Percentiles rank a stretch among this genome's conserved stretches.
phyloP scores from a whole-genome alignment of 2,329 filamentous ascomycete species.

The Colletotrichum musae region DNA sequence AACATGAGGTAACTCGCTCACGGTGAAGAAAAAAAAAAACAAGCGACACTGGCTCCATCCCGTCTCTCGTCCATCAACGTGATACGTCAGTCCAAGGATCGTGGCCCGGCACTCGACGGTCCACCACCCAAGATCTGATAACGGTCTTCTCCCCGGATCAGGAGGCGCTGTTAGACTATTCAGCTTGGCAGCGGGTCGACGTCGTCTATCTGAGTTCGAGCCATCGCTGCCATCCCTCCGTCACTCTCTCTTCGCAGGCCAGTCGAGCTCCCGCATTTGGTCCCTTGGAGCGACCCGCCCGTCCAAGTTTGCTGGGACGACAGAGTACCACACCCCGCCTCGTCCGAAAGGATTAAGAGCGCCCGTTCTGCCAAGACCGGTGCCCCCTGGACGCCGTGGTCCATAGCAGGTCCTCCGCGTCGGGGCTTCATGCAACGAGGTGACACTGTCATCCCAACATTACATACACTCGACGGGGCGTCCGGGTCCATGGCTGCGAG shows the following conservation, averaged over 20 bases:
- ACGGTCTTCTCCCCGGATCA: constrained; percentile 29
- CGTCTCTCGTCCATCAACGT: constrained; percentile 15
- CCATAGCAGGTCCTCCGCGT: not conserved
- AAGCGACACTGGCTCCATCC: constrained; percentile 21
- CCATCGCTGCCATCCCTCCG: constrained; percentile 19
- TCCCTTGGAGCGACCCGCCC: constrained; percentile 7
- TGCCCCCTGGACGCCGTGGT: constrained; percentile 16
- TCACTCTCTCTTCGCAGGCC: constrained; percentile 14
- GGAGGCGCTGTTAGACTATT: constrained; percentile 19
- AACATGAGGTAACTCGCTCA: not conserved
- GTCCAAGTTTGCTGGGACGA: constrained; percentile 19
- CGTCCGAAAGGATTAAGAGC: constrained; percentile 22
- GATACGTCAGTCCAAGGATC: constrained; percentile 31
- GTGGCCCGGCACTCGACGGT: constrained; percentile 18
- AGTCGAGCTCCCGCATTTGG: constrained; percentile 26
- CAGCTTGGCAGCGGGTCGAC: constrained; percentile 36
- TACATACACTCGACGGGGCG: constrained; percentile 3
- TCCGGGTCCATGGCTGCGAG: not conserved
- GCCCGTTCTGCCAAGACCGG: constrained; percentile 26
- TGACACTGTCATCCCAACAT: constrained; percentile 13
- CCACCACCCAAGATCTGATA: constrained; percentile 35
- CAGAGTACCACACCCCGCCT: constrained; percentile 24
- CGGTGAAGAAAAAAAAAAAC: constrained; percentile 2
- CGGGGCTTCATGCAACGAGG: constrained; percentile 19
- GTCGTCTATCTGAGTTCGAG: constrained; percentile 32